A percentile compares a stretch with the other conserved stretches of the same genome.
phyloP scores from a whole-genome alignment of 805 yeast species.

The Komagataella pseudopastoris region DNA sequence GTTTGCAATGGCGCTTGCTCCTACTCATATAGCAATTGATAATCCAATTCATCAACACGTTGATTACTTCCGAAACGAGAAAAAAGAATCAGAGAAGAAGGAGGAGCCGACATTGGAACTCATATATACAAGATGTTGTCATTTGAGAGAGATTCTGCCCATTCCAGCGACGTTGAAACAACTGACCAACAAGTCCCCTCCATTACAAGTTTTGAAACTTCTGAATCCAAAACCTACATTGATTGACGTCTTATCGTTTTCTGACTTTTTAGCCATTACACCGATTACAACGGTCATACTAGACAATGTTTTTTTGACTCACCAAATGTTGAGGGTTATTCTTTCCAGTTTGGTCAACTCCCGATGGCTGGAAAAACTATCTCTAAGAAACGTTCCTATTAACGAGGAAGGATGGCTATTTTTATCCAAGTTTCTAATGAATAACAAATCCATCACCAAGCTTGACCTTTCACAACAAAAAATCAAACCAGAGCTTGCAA shows the following conservation, averaged over 20 bases:
- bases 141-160: slow-evolving; percentile 32
- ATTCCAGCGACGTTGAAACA: slow-evolving; percentile 40
- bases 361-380: slow-evolving; percentile 32
- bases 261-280: slow-evolving; percentile 42
- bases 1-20: slow-evolving; percentile 4
- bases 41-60: slow-evolving; percentile 45
- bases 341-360: slow-evolving; percentile 31
- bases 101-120: slow-evolving; percentile 24
- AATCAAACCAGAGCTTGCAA: slow-evolving; percentile 29
- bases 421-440: slow-evolving; percentile 32
- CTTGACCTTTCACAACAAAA: slow-evolving; percentile 46
- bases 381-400: slow-evolving; percentile 41
- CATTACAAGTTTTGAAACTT: slow-evolving; percentile 39
- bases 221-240: slow-evolving; percentile 46
- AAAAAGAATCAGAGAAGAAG: slow-evolving; percentile 17
- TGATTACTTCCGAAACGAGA: slow-evolving; percentile 13
- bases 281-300: slow-evolving; percentile 42
- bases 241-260: slow-evolving; percentile 41
- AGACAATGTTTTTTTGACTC: slow-evolving; percentile 41
- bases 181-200: slow-evolving; percentile 33
- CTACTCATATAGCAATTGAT: slow-evolving; percentile 38
- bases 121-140: slow-evolving; percentile 36
- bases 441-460: slow-evolving; percentile 29
- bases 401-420: slow-evolving; percentile 36
- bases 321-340: slow-evolving; percentile 37